These are phyloP conservation scores for Anisodus tanguticus DNA, from an alignment of 257 asterid species.

Conservation along the genomic window DNA sequence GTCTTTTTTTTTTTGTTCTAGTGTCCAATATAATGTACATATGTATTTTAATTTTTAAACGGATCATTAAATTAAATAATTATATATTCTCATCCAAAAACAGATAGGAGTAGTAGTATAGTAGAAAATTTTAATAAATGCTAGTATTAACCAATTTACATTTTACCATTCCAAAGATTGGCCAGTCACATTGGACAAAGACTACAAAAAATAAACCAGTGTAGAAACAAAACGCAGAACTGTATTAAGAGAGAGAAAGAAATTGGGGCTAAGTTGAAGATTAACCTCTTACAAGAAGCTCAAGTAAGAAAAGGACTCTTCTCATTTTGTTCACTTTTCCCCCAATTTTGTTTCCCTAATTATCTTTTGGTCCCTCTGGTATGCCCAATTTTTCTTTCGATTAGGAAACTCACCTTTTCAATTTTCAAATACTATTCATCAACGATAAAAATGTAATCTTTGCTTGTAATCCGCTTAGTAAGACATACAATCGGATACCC, in stretches of 20 bases:
- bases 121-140: too few species aligned
- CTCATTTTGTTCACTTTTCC: neutral
- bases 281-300: constrained; percentile 19
- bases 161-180: neutral
- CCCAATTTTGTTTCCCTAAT: neutral
- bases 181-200: constrained; percentile 4
- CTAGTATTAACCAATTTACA: too few species aligned
- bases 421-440: neutral
- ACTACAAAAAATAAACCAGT: neutral
- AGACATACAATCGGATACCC: constrained; percentile 3
- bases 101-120: too few species aligned
- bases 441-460: neutral
- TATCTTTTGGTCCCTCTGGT: neutral
- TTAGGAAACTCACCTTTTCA: neutral
- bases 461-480: neutral
- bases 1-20: too few species aligned
- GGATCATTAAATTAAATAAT: too few species aligned
- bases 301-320: constrained; percentile 9
- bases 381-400: constrained; percentile 1
- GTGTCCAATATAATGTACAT: too few species aligned
- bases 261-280: constrained; percentile 22
- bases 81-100: too few species aligned
- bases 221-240: neutral
- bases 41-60: too few species aligned
- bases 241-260: neutral